Base-by-base conservation (phyloP, 164 flowering plant genomes). In the Magnolia changhungtana region DNA sequence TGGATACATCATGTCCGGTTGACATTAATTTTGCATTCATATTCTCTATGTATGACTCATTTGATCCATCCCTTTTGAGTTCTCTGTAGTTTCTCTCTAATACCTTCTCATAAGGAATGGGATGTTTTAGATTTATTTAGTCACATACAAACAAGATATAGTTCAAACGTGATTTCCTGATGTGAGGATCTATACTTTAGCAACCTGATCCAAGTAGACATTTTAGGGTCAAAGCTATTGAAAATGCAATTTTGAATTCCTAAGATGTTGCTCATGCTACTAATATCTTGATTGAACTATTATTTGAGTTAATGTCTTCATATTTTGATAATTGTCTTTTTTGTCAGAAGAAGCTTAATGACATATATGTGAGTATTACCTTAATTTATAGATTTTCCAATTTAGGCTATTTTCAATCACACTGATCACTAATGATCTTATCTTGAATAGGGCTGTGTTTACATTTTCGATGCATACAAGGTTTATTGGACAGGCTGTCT, bases 401-500 rank as follows among this genome's bases (percentile, higher is more conserved):
- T 37, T 78, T 31, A 7, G 37, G 59, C 24, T 76, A 24, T 61
- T 27, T 51, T 2, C 13, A 11, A 10, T 58, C 49, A 64, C 21
- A 49, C 51, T 74, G 52, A 79, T 23, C 19, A 16, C 7, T 50
- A 27, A 70, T 74, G 31, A 63, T 77, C 50, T 71, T 83, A 73
- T 76, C 63, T 31, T 76, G 68, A 74, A 29, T 75, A 93, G 97
- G 99, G 98, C 9, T 94, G 98, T 83, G 90, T 90, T 74, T 96
- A 93, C 83, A 89, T 96, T 73, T 65, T 81, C 37, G 99, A 96
- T 8, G 99, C 99, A 49, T 96, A 93, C 83, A 92, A 87, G 83
- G 87, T 95, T 69, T 93, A 93, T 75, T 93, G 96, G 98, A 76
- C 88, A 27, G 78, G 88, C 83, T 96, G 99, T 82, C 78, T 89